Conservation (phyloP, 2,329 filamentous ascomycete genomes). For the Fusarium verticillioides region DNA sequence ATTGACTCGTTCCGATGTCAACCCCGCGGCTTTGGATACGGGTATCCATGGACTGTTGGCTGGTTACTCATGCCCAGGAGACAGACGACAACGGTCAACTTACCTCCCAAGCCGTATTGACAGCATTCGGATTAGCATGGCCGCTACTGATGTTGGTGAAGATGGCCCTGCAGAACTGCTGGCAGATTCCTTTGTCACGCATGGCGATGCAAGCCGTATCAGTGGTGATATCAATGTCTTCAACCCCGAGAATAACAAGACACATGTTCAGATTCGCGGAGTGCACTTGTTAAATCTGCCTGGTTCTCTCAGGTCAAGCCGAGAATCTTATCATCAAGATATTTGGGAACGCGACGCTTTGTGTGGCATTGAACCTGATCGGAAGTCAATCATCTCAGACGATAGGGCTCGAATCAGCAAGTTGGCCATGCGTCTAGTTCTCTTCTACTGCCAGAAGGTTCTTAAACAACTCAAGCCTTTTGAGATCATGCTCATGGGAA, state of each 20-base stretch:
- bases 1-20: background rate
- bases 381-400: background rate
- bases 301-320: background rate
- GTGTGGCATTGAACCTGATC: background rate
- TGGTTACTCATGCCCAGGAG: background rate
- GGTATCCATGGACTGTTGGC: background rate
- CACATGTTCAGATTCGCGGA: background rate
- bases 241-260: background rate
- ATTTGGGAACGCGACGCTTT: background rate
- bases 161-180: background rate
- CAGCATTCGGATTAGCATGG: background rate
- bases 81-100: background rate
- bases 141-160: rapidly evolving
- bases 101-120: background rate
- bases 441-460: background rate
- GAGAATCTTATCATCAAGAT: background rate
- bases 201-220: background rate
- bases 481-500: background rate
- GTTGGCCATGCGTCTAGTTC: background rate
- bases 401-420: background rate
- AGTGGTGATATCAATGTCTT: background rate
- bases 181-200: background rate
- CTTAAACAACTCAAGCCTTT: background rate
- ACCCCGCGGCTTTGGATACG: background rate
- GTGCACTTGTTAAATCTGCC: background rate